These are phyloP conservation scores for Beta vulgaris DNA, from an alignment of 148 eudicot genomes.

Conservation along the genomic window DNA sequence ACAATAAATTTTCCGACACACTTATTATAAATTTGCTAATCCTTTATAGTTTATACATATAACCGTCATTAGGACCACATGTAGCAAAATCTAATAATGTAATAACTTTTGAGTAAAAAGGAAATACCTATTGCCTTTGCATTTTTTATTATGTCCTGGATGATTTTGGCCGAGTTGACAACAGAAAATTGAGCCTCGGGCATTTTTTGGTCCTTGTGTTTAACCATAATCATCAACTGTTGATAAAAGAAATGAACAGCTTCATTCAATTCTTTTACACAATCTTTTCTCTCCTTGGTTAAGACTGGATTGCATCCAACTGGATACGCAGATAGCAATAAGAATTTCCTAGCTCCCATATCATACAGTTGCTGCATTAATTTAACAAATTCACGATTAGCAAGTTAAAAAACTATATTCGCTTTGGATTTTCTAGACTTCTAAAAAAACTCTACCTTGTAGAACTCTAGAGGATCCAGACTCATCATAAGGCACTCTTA, in stretches of 20 bases:
- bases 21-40: too few species aligned
- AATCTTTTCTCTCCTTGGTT: not conserved
- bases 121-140: slow-evolving; percentile 14
- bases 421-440: too few species aligned
- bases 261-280: slow-evolving; percentile 9
- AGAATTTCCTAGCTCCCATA: slow-evolving; percentile 35
- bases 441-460: too few species aligned
- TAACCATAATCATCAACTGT: slow-evolving; percentile 14
- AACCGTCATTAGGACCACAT: too few species aligned
- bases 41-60: too few species aligned
- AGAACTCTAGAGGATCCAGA: too few species aligned
- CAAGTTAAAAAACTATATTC: too few species aligned
- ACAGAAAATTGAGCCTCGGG: slow-evolving; percentile 27
- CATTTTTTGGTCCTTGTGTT: slow-evolving; percentile 16
- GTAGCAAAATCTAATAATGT: too few species aligned
- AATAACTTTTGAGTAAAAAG: too few species aligned
- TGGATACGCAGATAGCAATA: slow-evolving; percentile 27
- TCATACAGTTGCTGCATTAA: slow-evolving; percentile 25
- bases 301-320: slow-evolving; percentile 34
- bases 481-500: too few species aligned
- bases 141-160: slow-evolving; percentile 21
- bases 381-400: too few species aligned
- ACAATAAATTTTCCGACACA: too few species aligned
- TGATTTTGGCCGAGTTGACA: slow-evolving; percentile 27
- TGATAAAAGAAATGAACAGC: slow-evolving; percentile 14